phyloP scores from a whole-genome alignment of 2,329 filamentous ascomycete species.

The Chaetomium sp. region DNA sequence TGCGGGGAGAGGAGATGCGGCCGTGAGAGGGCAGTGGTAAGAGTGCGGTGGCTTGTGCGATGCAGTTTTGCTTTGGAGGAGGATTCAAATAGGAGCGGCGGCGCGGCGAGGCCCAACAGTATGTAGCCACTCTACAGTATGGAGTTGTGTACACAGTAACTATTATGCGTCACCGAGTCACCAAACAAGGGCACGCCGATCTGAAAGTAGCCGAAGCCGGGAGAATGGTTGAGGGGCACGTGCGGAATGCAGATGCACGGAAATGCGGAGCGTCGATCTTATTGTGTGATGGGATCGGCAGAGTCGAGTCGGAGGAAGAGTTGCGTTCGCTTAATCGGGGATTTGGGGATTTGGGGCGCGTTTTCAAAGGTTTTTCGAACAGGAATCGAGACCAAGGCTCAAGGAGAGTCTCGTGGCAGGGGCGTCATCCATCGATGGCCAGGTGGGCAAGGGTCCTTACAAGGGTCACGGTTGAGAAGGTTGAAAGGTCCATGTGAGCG shows the following conservation, averaged over 20 bases:
- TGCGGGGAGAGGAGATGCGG: not conserved
- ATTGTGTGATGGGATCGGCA: conserved; percentile 10
- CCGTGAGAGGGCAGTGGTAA: not conserved
- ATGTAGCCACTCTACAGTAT: not conserved
- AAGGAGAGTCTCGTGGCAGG: not conserved
- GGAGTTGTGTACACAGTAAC: conserved; percentile 1
- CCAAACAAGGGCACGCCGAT: not conserved
- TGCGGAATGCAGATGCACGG: conserved; percentile 21
- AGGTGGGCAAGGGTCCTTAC: too few relatives aligned
- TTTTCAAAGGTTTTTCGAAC: not conserved
- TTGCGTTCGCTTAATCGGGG: not conserved
- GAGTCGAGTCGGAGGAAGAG: not conserved
- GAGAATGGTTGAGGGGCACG: conserved; percentile 11
- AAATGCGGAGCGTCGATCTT: conserved; percentile 22
- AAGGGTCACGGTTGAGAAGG: not conserved
- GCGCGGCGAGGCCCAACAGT: not conserved
- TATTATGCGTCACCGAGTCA: conserved; percentile 4
- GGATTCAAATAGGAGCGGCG: not conserved
- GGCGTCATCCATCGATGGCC: not conserved
- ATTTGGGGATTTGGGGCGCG: not conserved
- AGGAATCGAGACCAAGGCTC: not conserved
- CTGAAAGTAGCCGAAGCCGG: conserved; percentile 3
- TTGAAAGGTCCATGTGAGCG: not conserved
- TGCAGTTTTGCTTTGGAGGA: not conserved
- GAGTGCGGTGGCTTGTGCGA: not conserved